phyloP scores from a whole-genome alignment of 140 eudicot species.

The Senecio squalidus region DNA sequence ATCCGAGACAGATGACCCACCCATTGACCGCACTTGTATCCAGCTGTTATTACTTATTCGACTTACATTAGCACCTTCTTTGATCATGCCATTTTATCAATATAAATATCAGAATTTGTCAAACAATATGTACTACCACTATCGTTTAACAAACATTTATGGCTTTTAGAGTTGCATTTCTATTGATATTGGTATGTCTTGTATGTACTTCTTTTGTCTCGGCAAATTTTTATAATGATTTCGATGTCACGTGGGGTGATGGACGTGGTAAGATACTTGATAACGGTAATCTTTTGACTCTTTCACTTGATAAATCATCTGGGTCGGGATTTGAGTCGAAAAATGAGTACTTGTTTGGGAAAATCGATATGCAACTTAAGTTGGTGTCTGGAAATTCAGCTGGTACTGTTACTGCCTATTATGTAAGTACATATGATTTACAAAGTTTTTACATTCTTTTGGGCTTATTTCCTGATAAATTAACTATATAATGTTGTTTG shows the following conservation, averaged over 20 bases:
- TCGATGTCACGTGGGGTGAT: neutral
- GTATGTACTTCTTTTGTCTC: neutral
- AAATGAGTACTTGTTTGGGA: neutral
- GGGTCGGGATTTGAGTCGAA: neutral
- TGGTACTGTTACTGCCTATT: slow-evolving; percentile 60
- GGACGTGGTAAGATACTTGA: neutral
- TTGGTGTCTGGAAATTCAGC: slow-evolving; percentile 65
- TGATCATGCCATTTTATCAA: neutral
- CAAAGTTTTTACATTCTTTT: neutral
- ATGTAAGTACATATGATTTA: slow-evolving; percentile 22
- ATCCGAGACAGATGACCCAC: slow-evolving; percentile 5
- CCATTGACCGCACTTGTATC: slow-evolving; percentile 3
- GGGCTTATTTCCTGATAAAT: neutral
- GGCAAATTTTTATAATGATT: slow-evolving; percentile 1
- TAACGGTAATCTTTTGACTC: neutral
- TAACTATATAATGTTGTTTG: neutral
- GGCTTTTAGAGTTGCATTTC: slow-evolving; percentile 2
- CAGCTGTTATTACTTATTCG: slow-evolving; percentile 17
- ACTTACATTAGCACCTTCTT: slow-evolving; percentile 5
- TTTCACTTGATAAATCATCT: neutral
- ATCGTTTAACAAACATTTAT: neutral
- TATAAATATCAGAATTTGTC: neutral
- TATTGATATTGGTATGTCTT: slow-evolving; percentile 1
- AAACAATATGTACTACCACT: neutral
- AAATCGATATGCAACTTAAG: slow-evolving; percentile 55